A percentile compares a stretch with the other conserved stretches of the same genome.
phyloP scores from a whole-genome alignment of 306 rosid genomes.

The Mimosa bimucronata region DNA sequence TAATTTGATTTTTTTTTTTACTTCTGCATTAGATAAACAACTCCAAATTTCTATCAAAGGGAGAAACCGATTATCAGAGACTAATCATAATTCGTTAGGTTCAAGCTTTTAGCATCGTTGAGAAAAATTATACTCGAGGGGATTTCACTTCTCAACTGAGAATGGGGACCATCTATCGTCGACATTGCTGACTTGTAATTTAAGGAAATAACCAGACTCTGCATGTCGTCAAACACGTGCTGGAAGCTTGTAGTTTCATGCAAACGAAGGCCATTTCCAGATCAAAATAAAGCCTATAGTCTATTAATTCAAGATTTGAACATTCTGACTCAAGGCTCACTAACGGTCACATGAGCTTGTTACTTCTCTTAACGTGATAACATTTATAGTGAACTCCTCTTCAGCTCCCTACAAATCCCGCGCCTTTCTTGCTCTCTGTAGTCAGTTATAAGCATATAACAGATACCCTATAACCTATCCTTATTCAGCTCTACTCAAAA shows the following conservation, averaged over 20 bases:
- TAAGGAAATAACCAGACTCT: background rate
- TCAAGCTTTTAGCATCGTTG: background rate
- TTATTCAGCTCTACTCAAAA: constrained; percentile 22
- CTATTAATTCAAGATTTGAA: constrained; percentile 36
- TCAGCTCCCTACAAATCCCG: constrained; percentile 73
- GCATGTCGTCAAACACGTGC: constrained; percentile 4
- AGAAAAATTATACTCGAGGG: background rate
- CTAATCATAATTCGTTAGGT: background rate
- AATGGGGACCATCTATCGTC: background rate
- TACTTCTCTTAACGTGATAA: constrained; percentile 68
- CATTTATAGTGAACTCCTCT: constrained; percentile 77
- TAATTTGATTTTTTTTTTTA: background rate
- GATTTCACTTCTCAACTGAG: background rate
- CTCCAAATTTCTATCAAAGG: background rate
- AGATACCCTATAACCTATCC: constrained; percentile 20
- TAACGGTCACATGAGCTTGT: constrained; percentile 76
- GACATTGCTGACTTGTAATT: background rate
- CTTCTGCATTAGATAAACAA: background rate
- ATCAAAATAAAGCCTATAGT: background rate
- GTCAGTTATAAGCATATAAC: constrained; percentile 39
- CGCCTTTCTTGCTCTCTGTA: constrained; percentile 47
- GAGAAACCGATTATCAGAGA: background rate
- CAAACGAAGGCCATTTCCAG: background rate
- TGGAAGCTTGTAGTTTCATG: constrained; percentile 1
- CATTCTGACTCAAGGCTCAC: constrained; percentile 18